These are phyloP conservation scores for Chloris gayana DNA, from an alignment of 176 grass and related monocot genomes.

Conservation along the genomic window DNA sequence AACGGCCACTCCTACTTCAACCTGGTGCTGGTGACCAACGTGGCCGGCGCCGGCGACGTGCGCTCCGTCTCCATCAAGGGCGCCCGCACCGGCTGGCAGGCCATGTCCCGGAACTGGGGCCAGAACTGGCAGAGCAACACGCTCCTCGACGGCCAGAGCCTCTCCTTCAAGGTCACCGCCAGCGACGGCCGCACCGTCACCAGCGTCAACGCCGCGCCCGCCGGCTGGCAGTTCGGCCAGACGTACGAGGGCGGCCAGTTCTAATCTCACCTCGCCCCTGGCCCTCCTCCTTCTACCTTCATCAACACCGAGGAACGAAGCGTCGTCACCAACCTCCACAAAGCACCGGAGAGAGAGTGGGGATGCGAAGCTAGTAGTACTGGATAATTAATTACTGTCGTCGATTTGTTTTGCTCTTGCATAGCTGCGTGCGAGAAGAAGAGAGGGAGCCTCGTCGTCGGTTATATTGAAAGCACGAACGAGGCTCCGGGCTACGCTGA, in stretches of 20 bases:
- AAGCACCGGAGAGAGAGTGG: slow-evolving; percentile 1
- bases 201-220: slow-evolving; percentile 44
- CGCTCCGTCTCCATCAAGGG: slow-evolving; percentile 48
- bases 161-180: slow-evolving; percentile 58
- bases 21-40: slow-evolving; percentile 65
- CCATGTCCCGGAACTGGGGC: slow-evolving; percentile 72
- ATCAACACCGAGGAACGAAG: neutral
- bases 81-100: slow-evolving; percentile 51
- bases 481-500: slow-evolving; percentile 52
- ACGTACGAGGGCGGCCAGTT: slow-evolving; percentile 54
- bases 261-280: too few species aligned
- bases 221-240: slow-evolving; percentile 61
- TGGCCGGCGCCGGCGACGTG: slow-evolving; percentile 56
- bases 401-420: slow-evolving; percentile 18
- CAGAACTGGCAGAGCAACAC: slow-evolving; percentile 75
- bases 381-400: neutral
- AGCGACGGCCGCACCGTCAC: slow-evolving; percentile 62
- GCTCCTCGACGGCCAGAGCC: slow-evolving; percentile 48
- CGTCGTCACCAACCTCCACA: neutral
- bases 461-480: slow-evolving; percentile 42
- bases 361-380: neutral
- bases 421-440: slow-evolving; percentile 5
- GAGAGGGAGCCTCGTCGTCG: slow-evolving; percentile 43
- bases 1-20: slow-evolving; percentile 77
- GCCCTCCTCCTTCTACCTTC: neutral